Base-by-base conservation (phyloP, 176 grass and related monocot genomes). In the Avena sativa region DNA sequence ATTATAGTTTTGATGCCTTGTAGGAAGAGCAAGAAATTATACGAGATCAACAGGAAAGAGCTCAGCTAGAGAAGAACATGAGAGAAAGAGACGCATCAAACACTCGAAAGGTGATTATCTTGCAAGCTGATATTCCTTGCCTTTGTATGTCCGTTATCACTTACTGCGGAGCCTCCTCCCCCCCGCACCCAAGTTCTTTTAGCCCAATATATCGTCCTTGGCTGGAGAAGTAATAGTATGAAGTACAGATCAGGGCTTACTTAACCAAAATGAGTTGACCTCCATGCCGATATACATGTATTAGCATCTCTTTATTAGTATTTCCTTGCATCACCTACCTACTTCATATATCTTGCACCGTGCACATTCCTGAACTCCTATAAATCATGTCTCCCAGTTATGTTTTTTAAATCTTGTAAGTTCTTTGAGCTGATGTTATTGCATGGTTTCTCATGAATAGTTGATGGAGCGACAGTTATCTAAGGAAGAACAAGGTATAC, bases 401-500 rank as follows among this genome's bases (percentile, higher is more conserved):
- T 38, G 25, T 11, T 89, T 14, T 81, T 36, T 26, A 6, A 13
- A 40, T 81, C n/a, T 78, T 60, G 40, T 34, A 19, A 25, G 19
- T 70, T 65, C 26, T 66, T 65, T 71, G 38, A 79, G 46, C 83
- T 95, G 69, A 86, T 90, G 26, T 75, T 92, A 21, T 74, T 79
- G 32, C 40, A 20, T 78, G 32, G 10, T 92, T 69, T 84, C 53
- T 84, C 69, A 48, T 74, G 5, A 88, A 74, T 56, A 98, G 93
- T 86, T 98, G 85, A 96, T 81, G 64, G 96, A 98, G 69, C 90
- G 86, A 59, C 93, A 95, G 28, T 86, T 96, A 87, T 88, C 90
- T 44, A 98, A 98, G 92, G 88, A 89, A 64, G 90, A 95, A 81
- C 87, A 98, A 95, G 96, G 96, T 98, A 89, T 89, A 12, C n/a